These are phyloP conservation scores for Magnaporthiopsis poae DNA, from an alignment of 2,329 filamentous ascomycete genomes.

Conservation along the genomic window DNA sequence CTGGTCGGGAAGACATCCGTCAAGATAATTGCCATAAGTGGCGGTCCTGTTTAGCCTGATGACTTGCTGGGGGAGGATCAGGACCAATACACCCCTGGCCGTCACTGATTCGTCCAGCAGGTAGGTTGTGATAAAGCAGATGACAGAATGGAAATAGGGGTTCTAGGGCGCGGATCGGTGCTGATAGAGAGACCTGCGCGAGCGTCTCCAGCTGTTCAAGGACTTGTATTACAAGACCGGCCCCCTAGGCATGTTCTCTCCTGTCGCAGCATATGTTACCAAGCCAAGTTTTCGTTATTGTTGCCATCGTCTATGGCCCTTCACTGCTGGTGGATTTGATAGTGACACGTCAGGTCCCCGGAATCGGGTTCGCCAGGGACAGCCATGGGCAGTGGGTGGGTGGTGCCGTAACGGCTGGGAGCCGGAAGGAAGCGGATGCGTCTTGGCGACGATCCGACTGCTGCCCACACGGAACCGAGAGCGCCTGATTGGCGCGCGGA, in stretches of 20 bases:
- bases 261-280: too few species aligned
- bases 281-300: too few species aligned
- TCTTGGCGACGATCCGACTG: neutral
- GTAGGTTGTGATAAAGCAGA: neutral
- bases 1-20: neutral
- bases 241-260: too few species aligned
- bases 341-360: too few species aligned
- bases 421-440: too few species aligned
- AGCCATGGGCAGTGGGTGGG: too few species aligned
- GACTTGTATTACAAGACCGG: neutral
- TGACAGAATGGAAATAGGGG: too few species aligned
- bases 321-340: neutral
- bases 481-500: neutral
- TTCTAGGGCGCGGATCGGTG: too few species aligned
- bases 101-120: neutral
- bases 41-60: neutral
- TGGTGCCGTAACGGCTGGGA: neutral
- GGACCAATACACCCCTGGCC: neutral
- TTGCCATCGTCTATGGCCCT: neutral
- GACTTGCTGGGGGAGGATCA: too few species aligned
- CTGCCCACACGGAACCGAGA: neutral
- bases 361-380: too few species aligned
- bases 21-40: neutral
- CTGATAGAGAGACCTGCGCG: neutral
- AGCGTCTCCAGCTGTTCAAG: neutral